Conservation (phyloP, 169 alveolate species). For the Perkinsus olseni region DNA sequence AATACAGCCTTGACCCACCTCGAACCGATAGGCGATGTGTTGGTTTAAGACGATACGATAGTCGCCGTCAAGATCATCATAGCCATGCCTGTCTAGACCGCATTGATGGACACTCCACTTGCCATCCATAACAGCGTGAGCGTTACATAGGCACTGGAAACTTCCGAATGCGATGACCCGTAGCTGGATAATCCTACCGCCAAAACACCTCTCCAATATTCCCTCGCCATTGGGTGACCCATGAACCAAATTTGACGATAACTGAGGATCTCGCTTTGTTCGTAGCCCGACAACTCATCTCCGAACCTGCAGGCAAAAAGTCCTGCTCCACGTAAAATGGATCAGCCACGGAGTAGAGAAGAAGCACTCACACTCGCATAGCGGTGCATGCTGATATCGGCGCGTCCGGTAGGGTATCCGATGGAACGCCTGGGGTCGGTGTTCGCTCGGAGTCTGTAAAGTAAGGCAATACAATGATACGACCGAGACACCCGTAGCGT, state of each 20-base stretch:
- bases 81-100: constrained; percentile 25
- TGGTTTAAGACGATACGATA: constrained; percentile 48
- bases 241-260: neutral
- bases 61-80: constrained; percentile 68
- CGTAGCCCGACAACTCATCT: neutral
- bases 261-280: neutral
- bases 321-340: too few relatives aligned
- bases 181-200: neutral
- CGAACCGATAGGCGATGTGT: constrained; percentile 71
- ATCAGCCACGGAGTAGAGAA: too few relatives aligned
- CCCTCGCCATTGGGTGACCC: neutral
- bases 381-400: too few relatives aligned
- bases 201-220: neutral
- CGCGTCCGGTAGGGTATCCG: too few relatives aligned
- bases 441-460: too few relatives aligned
- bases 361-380: too few relatives aligned
- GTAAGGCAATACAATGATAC: too few relatives aligned
- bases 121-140: neutral
- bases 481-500: too few relatives aligned
- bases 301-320: neutral
- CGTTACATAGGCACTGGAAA: neutral
- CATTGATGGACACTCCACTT: neutral
- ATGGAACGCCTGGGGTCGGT: too few relatives aligned
- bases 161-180: neutral
- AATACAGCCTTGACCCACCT: constrained; percentile 20